Percentiles rank a stretch among this genome's conserved stretches.
These are phyloP conservation scores for Picochlorum sp. DNA, from an alignment of 139 green algal species.

Conservation along the genomic window DNA sequence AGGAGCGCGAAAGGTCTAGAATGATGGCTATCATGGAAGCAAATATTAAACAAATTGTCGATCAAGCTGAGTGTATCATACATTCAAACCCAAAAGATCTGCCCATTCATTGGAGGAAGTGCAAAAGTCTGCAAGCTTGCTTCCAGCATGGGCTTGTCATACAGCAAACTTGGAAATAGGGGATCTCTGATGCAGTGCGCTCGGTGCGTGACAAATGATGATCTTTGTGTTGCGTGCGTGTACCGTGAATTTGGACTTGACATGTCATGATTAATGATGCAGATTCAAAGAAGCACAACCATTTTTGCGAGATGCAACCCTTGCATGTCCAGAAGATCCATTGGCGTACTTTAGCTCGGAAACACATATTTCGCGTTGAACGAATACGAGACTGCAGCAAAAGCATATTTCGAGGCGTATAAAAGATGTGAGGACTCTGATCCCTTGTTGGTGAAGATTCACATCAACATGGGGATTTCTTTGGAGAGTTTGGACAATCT, in stretches of 20 bases:
- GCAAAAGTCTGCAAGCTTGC: constrained; percentile 18
- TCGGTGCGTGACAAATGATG: too few relatives aligned
- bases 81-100: not conserved
- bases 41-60: constrained; percentile 15
- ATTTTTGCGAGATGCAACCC: constrained; percentile 39
- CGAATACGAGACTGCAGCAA: constrained; percentile 24
- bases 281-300: constrained; percentile 15
- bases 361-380: constrained; percentile 49
- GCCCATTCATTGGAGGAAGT: not conserved
- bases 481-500: constrained; percentile 53
- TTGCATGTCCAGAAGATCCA: constrained; percentile 29
- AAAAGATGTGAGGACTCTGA: constrained; percentile 2
- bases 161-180: constrained; percentile 60
- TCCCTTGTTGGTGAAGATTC: constrained; percentile 38
- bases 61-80: constrained; percentile 4
- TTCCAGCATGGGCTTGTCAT: constrained; percentile 28
- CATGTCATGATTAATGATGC: constrained; percentile 7
- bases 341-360: constrained; percentile 52
- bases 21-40: constrained; percentile 11
- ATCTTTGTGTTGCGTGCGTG: not conserved
- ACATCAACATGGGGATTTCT: constrained; percentile 64
- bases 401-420: constrained; percentile 3
- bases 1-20: constrained; percentile 3
- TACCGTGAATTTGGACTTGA: not conserved
- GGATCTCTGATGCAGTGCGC: not conserved